Percentiles rank a stretch among this genome's conserved stretches.
Evolutionary conservation across 2,329 filamentous ascomycete species (phyloP).

Genomic region (Emergomyces orientalis): DNA sequence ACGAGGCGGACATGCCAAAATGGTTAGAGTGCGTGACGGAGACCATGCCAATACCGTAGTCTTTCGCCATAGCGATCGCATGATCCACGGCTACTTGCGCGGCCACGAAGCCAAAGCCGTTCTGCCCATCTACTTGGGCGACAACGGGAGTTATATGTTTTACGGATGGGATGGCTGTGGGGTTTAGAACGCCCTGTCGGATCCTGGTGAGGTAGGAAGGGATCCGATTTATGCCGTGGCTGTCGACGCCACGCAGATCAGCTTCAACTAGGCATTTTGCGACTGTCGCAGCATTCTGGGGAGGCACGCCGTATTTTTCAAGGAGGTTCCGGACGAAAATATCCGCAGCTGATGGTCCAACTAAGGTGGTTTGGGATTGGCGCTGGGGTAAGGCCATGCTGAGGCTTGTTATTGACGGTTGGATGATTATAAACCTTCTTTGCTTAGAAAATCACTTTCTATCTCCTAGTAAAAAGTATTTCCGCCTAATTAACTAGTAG

Average conservation of each 20-base stretch:
- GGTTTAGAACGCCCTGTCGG: conserved; percentile 58
- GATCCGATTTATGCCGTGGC: conserved; percentile 68
- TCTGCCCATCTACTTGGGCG: conserved; percentile 56
- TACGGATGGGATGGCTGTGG: conserved; percentile 50
- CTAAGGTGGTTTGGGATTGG: background rate
- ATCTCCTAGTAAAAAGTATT: background rate
- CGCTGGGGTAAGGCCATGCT: background rate
- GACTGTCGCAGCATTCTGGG: conserved; percentile 51
- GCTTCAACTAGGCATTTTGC: conserved; percentile 62
- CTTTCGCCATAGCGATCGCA: conserved; percentile 58
- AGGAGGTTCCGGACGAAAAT: conserved; percentile 49
- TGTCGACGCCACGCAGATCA: conserved; percentile 70
- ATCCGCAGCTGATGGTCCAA: conserved; percentile 25
- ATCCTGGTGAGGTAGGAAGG: conserved; percentile 69
- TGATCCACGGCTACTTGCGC: conserved; percentile 56
- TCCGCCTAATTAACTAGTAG: background rate
- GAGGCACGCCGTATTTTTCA: conserved; percentile 50
- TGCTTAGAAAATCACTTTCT: background rate
- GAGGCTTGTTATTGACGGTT: background rate
- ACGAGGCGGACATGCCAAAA: conserved; percentile 74
- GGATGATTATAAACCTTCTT: background rate
- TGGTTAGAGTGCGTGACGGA: conserved; percentile 69
- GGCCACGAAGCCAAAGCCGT: conserved; percentile 67
- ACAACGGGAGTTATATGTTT: conserved; percentile 60
- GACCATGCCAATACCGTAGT: conserved; percentile 63